Base-by-base conservation (phyloP, 1,284 basidiomycete species). In the Apiotrichum montevideense region DNA sequence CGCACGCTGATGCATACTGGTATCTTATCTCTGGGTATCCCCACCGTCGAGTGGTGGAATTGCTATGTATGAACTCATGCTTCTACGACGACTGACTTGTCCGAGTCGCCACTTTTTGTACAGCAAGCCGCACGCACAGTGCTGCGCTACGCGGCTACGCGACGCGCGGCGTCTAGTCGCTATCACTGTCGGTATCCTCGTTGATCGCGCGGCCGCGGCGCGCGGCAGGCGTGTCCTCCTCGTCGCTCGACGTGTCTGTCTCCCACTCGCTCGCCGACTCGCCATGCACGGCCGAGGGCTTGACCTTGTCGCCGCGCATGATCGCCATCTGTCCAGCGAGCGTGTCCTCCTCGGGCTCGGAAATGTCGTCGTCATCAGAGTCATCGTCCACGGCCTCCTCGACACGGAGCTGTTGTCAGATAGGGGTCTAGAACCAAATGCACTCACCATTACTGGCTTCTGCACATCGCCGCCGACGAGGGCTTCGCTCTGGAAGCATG, bases 241-340 rank as follows among this genome's bases (percentile, higher is more conserved):
- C 81, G 52, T 82, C 82, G 51, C 65, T 84, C 77, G 66, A 67
- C 32, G 71, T 65, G 53, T 72, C 75, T n/a, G 75, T 73, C 41
- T 71, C 74, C 40, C 61, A 58, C 42, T 75, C 77, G 40, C 79
- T 77, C 39, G 77, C 81, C 34, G 76, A 81, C 15, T 83, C 78
- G 4, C 69, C 75, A 57, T 74, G 72, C 37, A 74, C 71, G 21
- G 62, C 66, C 0, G 68, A 73, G 59, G 79, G 84, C 82, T 93
- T 95, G 55, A 98, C 93, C 41, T 84, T 74, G 13, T 87, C 88
- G 5, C 96, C 96, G 53, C 90, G 86, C 91, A 99, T 95, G 51
- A 87, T 83, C 3, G 95, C 94, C 93, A 98, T 97, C 80, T 99
- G 96, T 3, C 96, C 96, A 3, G 94, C 96, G 47, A 98, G 79